Base-by-base conservation (phyloP, 306 rosid genomes). In the Begonia masoniana region DNA sequence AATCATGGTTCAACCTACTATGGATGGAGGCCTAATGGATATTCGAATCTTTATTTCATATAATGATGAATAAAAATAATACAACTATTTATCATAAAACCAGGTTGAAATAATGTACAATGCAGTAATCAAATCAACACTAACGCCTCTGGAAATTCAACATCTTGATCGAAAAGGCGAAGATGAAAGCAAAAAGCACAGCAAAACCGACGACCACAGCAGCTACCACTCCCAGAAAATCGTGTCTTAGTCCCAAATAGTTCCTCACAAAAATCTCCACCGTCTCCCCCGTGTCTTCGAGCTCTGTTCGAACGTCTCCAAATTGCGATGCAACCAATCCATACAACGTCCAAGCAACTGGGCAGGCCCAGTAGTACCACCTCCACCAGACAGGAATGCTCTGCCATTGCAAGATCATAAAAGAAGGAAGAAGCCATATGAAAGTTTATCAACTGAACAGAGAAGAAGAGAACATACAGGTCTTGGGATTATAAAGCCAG, bases 371-470 rank as follows among this genome's bases (percentile, higher is more conserved):
- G 9, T 70, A 83, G 61, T 78, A 83, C 89, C 94, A 83, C 61
- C 77, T 72, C 96, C 96, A 87, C 96, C 96, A 82, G 36, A 78
- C 51, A 1, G 96, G 86, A 69, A 78, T 76, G 49, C 78, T 80
- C 83, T 77, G 67, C 72, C 41, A 60, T n/a, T 7, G 7, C 15
- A 45, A 12, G 15, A 45, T 45, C 49, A 45, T 45, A n/a, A 45
- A 45, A 45, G n/a, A 45, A 45, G 15, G 49, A 10, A 45, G 7
- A n/a, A 45, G 15, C n/a, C 49, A 45, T 10, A 45, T 45, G n/a
- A 10, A 45, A 45, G 15, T 45, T n/a, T 7, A 31, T 31, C 7
- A 31, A 31, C 39, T 31, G 1, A 21, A 21, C 24, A 21, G 24
- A 31, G 39, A 31, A 31, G 39, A 31, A 31, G 39, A 31, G 39